Base-by-base conservation (phyloP, 495 filamentous ascomycete genomes). In the Lasiosphaeriaceae sp. region DNA sequence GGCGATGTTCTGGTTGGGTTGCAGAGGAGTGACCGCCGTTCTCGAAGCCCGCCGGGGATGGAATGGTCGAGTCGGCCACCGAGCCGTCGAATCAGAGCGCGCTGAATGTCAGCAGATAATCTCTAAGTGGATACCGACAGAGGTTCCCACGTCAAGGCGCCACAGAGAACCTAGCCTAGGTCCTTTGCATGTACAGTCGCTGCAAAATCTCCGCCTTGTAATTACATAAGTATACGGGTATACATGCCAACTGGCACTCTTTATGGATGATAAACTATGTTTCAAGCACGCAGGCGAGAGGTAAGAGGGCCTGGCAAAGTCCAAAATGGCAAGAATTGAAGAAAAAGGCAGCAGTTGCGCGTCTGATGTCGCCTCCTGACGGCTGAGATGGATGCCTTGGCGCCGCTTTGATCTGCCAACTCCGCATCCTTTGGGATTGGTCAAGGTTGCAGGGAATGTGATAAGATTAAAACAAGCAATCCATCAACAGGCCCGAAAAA, bases 71-170 rank as follows among this genome's bases (percentile, higher is more conserved):
- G n/a, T n/a, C n/a, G n/a, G n/a, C n/a, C n/a, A n/a, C n/a, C n/a
- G n/a, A n/a, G n/a, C 31, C 34, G 24, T 26, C 67, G 43, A 70
- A 70, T 68, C 56, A 64, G 5, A 47, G 29, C 6, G 8, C 31
- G 19, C 26, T 47, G 48, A 70, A 62, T 70, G 67, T 70, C 67
- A 70, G 67, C 67, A 70, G 62, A 51, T 56, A 53, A 16, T 22
- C 39, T 19, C 29, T 45, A 50, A 43, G 50, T 45, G 44, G 45
- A 34, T 46, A 14, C 20, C 26, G 49, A 52, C 52, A 46, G 23
- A 61, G 57, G 50, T 26, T n/a, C n/a, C n/a, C n/a, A n/a, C n/a
- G n/a, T n/a, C n/a, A n/a, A n/a, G n/a, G n/a, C n/a, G n/a, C n/a
- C n/a, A n/a, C n/a, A n/a, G n/a, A n/a, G n/a, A n/a, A n/a, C n/a